These are phyloP conservation scores for Hirsutella minnesotensis DNA, from an alignment of 2,329 filamentous ascomycete genomes.

Conservation along the genomic window DNA sequence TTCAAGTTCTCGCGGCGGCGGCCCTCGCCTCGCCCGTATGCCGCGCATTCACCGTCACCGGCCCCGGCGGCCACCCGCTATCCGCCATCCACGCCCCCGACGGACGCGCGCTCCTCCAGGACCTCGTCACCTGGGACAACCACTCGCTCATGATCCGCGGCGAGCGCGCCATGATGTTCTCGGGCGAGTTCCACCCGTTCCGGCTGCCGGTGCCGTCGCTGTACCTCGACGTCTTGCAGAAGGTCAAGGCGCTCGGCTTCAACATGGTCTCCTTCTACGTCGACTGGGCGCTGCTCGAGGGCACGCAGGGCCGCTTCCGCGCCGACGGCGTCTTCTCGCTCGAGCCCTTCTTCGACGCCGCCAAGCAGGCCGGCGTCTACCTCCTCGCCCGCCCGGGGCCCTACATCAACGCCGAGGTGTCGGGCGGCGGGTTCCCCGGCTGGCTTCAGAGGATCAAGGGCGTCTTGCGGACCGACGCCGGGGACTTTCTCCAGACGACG, in stretches of 20 bases:
- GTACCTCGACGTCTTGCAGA: constrained; percentile 66
- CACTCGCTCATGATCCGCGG: constrained; percentile 59
- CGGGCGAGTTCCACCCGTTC: constrained; percentile 63
- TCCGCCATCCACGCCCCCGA: constrained; percentile 11
- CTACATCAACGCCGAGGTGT: constrained; percentile 69
- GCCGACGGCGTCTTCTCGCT: constrained; percentile 62
- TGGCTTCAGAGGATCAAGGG: constrained; percentile 64
- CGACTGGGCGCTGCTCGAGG: constrained; percentile 69
- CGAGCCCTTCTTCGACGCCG: constrained; percentile 66
- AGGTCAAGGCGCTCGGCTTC: constrained; percentile 71
- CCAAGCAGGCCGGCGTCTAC: constrained; percentile 61
- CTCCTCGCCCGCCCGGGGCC: constrained; percentile 61
- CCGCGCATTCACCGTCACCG: constrained; percentile 7
- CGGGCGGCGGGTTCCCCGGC: constrained; percentile 68
- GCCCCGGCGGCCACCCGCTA: constrained; percentile 9
- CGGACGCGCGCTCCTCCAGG: constrained; percentile 16
- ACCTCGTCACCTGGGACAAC: constrained; percentile 56
- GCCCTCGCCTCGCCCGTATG: constrained; percentile 6
- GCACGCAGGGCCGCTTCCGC: constrained; percentile 55
- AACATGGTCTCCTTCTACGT: constrained; percentile 71
- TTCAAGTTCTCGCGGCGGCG: constrained; percentile 5
- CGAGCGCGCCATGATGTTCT: constrained; percentile 59
- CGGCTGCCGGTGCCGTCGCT: constrained; percentile 33
- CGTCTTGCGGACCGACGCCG: constrained; percentile 48
- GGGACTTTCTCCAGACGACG: constrained; percentile 53